A percentile compares a stretch with the other conserved stretches of the same genome.
Evolutionary conservation across 306 rosid species (phyloP).

Genomic region (Crataegus laevigata): DNA sequence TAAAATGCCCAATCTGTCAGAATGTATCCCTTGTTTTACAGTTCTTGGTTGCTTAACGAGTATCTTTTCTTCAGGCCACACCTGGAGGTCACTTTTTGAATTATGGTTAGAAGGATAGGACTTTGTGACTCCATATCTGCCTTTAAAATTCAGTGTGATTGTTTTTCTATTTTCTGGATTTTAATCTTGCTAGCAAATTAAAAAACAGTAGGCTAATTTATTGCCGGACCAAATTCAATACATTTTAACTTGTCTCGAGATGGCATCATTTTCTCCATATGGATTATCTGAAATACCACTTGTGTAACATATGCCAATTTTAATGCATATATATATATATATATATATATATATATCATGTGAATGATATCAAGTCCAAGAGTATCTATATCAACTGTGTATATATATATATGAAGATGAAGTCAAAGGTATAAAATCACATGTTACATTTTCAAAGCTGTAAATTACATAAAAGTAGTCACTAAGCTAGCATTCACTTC

Average conservation of each 20-base stretch:
- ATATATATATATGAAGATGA: not conserved
- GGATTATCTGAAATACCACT: no score
- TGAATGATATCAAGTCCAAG: not conserved
- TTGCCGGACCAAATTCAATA: no score
- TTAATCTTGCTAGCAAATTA: no score
- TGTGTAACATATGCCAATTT: no score
- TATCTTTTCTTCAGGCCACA: not conserved
- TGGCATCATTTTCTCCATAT: no score
- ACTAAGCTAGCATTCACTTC: not conserved
- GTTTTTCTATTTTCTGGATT: no score
- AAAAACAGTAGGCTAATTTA: no score
- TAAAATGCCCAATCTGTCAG: not conserved
- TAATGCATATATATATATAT: no score
- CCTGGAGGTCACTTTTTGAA: not conserved
- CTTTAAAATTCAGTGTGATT: no score
- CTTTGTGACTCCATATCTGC: not conserved
- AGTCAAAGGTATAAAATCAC: not conserved
- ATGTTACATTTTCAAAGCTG: constrained; percentile 1
- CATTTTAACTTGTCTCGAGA: no score
- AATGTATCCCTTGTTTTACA: not conserved
- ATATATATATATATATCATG: constrained; percentile 1
- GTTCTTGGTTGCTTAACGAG: not conserved
- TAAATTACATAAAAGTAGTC: constrained; percentile 1
- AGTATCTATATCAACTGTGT: not conserved
- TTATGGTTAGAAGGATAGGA: not conserved